Percentiles rank a stretch among this genome's conserved stretches.
Conservation (phyloP, 2,329 filamentous ascomycete species). For the Fusarium penzigii region DNA sequence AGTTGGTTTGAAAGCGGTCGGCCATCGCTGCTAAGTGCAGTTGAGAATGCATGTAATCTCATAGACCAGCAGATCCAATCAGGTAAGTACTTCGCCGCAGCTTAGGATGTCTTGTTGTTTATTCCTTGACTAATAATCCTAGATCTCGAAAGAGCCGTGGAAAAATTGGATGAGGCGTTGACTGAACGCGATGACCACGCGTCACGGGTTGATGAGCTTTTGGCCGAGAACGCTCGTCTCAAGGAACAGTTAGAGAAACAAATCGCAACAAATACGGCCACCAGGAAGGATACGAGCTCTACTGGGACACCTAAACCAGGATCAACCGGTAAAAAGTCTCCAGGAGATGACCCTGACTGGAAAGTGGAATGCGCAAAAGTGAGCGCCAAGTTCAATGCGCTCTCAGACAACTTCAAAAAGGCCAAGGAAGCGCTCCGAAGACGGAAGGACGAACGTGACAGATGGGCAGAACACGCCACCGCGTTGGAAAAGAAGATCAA, state of each 20-base stretch:
- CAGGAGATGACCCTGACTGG: constrained; percentile 21
- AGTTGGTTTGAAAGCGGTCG: constrained; percentile 43
- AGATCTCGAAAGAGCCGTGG: constrained; percentile 45
- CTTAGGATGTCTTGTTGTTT: not conserved
- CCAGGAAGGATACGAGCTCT: constrained; percentile 1
- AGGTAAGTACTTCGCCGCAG: constrained; percentile 29
- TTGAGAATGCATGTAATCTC: constrained; percentile 41
- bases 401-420: constrained; percentile 43
- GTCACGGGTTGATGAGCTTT: constrained; percentile 7
- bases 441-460: constrained; percentile 43
- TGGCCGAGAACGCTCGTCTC: constrained; percentile 22
- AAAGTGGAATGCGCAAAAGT: constrained; percentile 39
- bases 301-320: not conserved
- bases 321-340: not conserved
- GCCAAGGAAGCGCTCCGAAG: constrained; percentile 41
- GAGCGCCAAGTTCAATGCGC: constrained; percentile 41
- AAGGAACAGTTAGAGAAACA: constrained; percentile 13
- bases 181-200: constrained; percentile 20
- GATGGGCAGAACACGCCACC: constrained; percentile 48
- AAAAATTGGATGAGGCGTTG: constrained; percentile 31
- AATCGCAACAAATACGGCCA: not conserved
- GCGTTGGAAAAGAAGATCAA: constrained; percentile 45
- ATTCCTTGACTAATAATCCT: constrained; percentile 2
- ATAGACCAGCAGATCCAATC: constrained; percentile 40
- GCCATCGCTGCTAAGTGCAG: constrained; percentile 41